These are phyloP conservation scores for Carex scoparia DNA, from an alignment of 176 grass and related monocot species.

Conservation along the genomic window DNA sequence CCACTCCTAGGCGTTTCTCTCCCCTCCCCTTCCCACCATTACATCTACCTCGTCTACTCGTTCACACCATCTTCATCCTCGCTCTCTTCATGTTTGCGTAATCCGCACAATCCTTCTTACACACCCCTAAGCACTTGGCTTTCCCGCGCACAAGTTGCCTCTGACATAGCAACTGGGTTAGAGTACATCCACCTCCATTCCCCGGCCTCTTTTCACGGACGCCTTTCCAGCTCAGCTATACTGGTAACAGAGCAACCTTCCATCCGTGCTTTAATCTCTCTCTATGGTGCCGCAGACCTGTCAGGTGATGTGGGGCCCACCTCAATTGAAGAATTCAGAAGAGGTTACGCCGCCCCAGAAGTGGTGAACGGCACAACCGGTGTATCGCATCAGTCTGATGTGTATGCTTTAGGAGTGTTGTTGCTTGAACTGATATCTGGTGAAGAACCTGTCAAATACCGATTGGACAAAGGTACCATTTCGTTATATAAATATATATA, in stretches of 20 bases:
- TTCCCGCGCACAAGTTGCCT: conserved; percentile 46
- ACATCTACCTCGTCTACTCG: conserved; percentile 68
- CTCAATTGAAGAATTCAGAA: conserved; percentile 16
- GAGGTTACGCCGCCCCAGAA: conserved; percentile 41
- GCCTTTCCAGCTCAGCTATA: conserved; percentile 33
- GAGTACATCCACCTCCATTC: conserved; percentile 73
- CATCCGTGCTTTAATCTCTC: conserved; percentile 46
- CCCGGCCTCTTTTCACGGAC: conserved; percentile 35
- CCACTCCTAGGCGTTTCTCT: conserved; percentile 59
- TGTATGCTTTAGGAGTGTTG: conserved; percentile 56
- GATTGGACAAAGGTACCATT: conserved; percentile 26
- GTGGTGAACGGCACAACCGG: neutral
- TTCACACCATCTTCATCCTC: conserved; percentile 28
- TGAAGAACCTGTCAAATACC: conserved; percentile 47
- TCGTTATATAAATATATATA: neutral
- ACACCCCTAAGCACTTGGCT: conserved; percentile 48
- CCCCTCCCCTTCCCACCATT: conserved; percentile 26
- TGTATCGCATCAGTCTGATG: conserved; percentile 35
- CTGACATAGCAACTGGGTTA: conserved; percentile 55
- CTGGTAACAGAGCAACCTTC: conserved; percentile 46
- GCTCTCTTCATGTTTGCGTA: conserved; percentile 51
- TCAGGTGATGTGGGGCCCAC: conserved; percentile 7
- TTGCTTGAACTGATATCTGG: conserved; percentile 55
- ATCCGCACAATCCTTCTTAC: conserved; percentile 35
- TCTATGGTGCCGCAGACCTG: conserved; percentile 44